phyloP scores from a whole-genome alignment of 2,329 filamentous ascomycete genomes.

The Parascedosporium putredinis region DNA sequence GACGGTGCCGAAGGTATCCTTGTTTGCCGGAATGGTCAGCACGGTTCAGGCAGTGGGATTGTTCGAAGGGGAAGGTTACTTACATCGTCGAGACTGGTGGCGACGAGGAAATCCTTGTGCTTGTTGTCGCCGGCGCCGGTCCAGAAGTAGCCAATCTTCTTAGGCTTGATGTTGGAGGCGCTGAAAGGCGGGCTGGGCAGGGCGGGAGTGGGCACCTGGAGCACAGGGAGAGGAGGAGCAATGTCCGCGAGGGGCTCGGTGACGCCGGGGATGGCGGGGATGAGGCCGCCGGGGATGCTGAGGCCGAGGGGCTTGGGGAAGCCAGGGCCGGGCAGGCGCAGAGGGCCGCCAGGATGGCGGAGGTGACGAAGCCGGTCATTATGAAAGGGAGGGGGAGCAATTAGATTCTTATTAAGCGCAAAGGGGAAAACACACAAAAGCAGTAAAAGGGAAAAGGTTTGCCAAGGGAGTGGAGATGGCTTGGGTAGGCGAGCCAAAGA shows the following conservation, averaged over 20 bases:
- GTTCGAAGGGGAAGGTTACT: conserved; percentile 10
- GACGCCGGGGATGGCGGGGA: conserved; percentile 48
- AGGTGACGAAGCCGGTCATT: background rate
- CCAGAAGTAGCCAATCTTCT: conserved; percentile 59
- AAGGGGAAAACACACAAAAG: background rate
- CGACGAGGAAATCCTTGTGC: conserved; percentile 49
- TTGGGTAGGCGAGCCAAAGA: no score
- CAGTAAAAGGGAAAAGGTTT: background rate
- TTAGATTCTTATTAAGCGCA: background rate
- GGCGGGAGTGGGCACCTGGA: conserved; percentile 49
- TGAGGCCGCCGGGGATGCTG: conserved; percentile 36
- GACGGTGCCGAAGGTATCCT: conserved; percentile 51
- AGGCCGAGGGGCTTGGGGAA: conserved; percentile 20
- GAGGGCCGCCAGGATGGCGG: conserved; percentile 4
- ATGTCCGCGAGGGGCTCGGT: conserved; percentile 42
- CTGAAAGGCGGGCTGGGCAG: conserved; percentile 42
- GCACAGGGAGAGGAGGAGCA: conserved; percentile 43
- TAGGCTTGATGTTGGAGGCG: conserved; percentile 45
- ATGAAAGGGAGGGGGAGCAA: background rate
- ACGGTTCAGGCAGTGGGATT: conserved; percentile 1
- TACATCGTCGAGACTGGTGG: conserved; percentile 48
- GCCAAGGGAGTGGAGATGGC: background rate
- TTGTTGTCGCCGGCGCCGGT: conserved; percentile 49
- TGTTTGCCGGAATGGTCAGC: background rate
- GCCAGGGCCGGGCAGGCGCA: background rate